Conservation (phyloP, 331 rosid genomes). For the Quercus phellos region DNA sequence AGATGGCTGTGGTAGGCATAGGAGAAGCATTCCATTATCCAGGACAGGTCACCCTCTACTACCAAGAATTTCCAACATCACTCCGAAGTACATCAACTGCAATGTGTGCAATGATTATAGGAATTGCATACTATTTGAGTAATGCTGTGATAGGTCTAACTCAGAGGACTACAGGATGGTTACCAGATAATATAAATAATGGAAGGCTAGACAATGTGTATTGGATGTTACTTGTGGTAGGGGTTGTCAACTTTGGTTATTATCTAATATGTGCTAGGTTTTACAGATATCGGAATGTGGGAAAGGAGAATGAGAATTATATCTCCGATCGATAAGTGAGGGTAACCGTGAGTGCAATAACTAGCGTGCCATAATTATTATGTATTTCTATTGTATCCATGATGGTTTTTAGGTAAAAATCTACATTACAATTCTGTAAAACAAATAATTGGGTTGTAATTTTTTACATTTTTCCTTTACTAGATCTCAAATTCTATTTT, state of each 20-base stretch:
- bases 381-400: too few species aligned
- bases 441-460: too few species aligned
- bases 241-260: conserved; percentile 32
- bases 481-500: too few species aligned
- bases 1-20: conserved; percentile 41
- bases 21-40: conserved; percentile 75
- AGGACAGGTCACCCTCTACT: conserved; percentile 56
- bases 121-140: conserved; percentile 38
- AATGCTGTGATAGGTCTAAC: conserved; percentile 32
- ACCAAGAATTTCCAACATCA: conserved; percentile 56
- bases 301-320: not conserved
- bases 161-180: conserved; percentile 42
- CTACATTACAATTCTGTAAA: too few species aligned
- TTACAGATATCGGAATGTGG: conserved; percentile 18
- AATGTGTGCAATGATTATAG: conserved; percentile 43
- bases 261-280: conserved; percentile 16
- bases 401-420: too few species aligned
- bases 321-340: not conserved
- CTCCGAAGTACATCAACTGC: conserved; percentile 45
- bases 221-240: conserved; percentile 42
- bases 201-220: conserved; percentile 47
- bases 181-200: conserved; percentile 46
- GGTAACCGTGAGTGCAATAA: too few species aligned
- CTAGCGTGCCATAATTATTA: too few species aligned
- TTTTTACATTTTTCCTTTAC: too few species aligned